Base-by-base conservation (phyloP, 139 green algal species). In the Ettlia oleoabundans region DNA sequence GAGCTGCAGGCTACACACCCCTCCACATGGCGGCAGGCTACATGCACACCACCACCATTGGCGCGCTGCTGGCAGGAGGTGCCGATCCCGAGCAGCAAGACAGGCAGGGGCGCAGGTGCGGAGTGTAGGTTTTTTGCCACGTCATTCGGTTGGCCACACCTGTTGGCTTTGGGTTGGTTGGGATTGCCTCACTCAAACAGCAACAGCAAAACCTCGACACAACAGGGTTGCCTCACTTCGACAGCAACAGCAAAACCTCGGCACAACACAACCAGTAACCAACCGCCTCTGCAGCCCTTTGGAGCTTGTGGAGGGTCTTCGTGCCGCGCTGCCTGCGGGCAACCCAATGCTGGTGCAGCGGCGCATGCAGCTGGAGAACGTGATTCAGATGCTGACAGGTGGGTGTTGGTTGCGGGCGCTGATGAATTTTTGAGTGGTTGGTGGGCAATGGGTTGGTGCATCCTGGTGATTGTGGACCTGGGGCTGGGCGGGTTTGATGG, bases 1-100 rank as follows among this genome's bases (percentile, higher is more conserved):
- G 43, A 1, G 43, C 32, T 74, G 70, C 87, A 94, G 92, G 93
- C 47, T 97, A 94, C 88, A 97, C 94, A 3, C 91, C 94, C 0
- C 86, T 97, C 66, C 94, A 97, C 86, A 96, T 97, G 92, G 93
- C 94, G 0, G 87, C 89, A 21, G 90, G 93, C 22, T 95, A 96
- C 86, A 89, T 94, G 69, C 93, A 95, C 86, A 91, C 86, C 4
- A 40, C 63, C 24, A 86, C 81, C 37, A 93, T 96, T 69, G 69
- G 76, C 4, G 85, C 70, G 42, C 90, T 96, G 83, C 81, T 95
- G 13, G 86, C 93, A 65, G 85, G 80, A 0, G 92, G 91, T 4
- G 90, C 91, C 0, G 90, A 95, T 76, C 92, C 94, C 0, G 86
- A 94, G 83, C 62, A 85, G 53, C 37, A 79, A 38, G 91, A 94